A percentile compares a stretch with the other conserved stretches of the same genome.
phyloP scores from a whole-genome alignment of 169 alveolate genomes.

The Cryptosporidium andersoni region DNA sequence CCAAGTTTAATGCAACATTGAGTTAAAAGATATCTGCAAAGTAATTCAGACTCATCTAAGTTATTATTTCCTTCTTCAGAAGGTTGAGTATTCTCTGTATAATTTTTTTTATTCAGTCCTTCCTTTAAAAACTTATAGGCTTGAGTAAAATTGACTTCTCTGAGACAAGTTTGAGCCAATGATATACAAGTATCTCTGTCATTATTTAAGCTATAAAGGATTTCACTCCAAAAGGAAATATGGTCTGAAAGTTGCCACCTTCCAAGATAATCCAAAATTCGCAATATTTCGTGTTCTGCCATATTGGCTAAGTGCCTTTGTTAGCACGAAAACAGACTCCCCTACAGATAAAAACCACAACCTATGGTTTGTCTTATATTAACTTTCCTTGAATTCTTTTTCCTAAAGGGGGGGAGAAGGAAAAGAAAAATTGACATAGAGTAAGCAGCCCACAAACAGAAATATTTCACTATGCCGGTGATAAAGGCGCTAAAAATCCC shows the following conservation, averaged over 20 bases:
- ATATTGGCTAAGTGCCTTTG: too few species aligned
- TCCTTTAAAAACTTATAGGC: slow-evolving; percentile 38
- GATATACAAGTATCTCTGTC: slow-evolving; percentile 44
- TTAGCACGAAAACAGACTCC: too few species aligned
- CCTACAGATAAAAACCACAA: too few species aligned
- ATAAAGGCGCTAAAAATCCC: too few species aligned
- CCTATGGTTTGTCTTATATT: too few species aligned
- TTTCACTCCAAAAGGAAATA: slow-evolving; percentile 52
- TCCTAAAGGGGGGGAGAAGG: background rate
- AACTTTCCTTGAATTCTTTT: slow-evolving; percentile 1
- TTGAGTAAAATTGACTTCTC: slow-evolving; percentile 26
- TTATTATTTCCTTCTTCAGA: background rate
- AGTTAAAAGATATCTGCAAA: slow-evolving; percentile 45
- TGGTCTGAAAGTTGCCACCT: slow-evolving; percentile 55
- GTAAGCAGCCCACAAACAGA: too few species aligned
- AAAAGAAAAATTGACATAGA: too few species aligned
- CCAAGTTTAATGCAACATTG: slow-evolving; percentile 31
- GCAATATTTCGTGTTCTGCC: slow-evolving; percentile 15
- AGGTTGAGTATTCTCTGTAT: background rate
- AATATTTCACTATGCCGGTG: too few species aligned
- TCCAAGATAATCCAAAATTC: slow-evolving; percentile 19
- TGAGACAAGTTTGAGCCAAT: slow-evolving; percentile 15
- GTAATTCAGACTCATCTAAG: slow-evolving; percentile 7
- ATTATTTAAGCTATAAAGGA: slow-evolving; percentile 11
- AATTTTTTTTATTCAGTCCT: slow-evolving; percentile 2